Evolutionary conservation across 495 filamentous ascomycete genomes (phyloP).

Genomic region (Tricharina praecox): DNA sequence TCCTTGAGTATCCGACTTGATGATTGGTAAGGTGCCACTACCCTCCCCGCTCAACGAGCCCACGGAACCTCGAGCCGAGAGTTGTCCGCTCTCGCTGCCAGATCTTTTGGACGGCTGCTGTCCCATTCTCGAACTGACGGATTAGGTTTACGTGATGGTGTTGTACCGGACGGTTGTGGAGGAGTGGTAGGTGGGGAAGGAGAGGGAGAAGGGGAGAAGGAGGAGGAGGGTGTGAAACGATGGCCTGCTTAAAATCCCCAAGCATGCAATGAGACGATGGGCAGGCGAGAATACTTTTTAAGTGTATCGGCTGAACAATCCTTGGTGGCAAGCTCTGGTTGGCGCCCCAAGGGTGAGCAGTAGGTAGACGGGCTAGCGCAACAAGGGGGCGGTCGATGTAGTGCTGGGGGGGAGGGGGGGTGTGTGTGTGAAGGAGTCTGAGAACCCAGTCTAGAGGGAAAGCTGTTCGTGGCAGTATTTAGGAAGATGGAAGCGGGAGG

Average conservation of each 20-base stretch:
- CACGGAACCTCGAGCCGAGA: slow-evolving; percentile 25
- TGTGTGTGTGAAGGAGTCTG: not conserved
- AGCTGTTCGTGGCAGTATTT: not conserved
- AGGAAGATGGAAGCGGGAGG: not conserved
- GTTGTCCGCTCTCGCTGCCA: slow-evolving; percentile 29
- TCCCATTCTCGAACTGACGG: slow-evolving; percentile 53
- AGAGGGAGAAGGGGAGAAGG: slow-evolving; percentile 9
- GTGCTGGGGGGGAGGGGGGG: not conserved
- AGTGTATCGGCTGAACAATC: slow-evolving; percentile 2
- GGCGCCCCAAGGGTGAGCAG: slow-evolving; percentile 10
- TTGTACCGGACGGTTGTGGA: too few relatives aligned
- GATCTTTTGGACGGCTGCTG: slow-evolving; percentile 69
- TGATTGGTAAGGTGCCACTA: slow-evolving; percentile 52
- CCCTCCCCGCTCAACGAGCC: slow-evolving; percentile 21
- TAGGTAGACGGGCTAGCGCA: slow-evolving; percentile 10
- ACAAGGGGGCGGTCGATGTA: not conserved
- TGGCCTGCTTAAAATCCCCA: too few relatives aligned
- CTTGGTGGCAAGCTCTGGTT: slow-evolving; percentile 7
- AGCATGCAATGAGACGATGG: slow-evolving; percentile 12
- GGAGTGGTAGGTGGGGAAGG: slow-evolving; percentile 14
- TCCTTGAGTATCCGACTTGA: slow-evolving; percentile 86
- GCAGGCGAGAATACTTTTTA: slow-evolving; percentile 10
- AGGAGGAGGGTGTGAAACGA: slow-evolving; percentile 26
- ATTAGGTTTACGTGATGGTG: too few relatives aligned
- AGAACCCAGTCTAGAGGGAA: not conserved